Evolutionary conservation across 2,329 filamentous ascomycete species (phyloP), one percentile per base, ranked within the genome.

Genomic region (Diaporthe vexans): DNA sequence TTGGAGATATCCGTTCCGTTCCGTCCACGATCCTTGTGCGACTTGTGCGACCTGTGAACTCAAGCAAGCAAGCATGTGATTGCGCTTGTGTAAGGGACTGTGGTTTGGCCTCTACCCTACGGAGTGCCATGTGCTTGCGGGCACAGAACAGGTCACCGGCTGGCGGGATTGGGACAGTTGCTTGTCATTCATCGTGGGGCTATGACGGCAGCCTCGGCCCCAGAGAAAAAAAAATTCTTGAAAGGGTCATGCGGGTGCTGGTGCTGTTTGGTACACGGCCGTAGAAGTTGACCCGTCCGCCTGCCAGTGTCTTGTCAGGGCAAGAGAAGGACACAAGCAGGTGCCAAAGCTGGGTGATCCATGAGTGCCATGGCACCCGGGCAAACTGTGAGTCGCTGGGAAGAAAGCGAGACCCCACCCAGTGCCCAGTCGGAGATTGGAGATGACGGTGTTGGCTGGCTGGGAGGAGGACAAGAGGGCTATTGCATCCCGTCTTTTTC

Each of bases 151-250:
- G 40, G 29, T 37, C 63, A 52, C 63, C 15, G 46, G 46, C 46
- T 37, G 26, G 37, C 17, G 59, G 40, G n/a, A 37, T 52, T 37
- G 19, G 21, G 46, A 13, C 15, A 52, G 37, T 15, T 67, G 15
- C 46, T 67, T 29, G 63, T 37, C 46, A 52, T 29, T 51, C 63
- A 52, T 19, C 63, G 63, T 54, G 63, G 63, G 63, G 63, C 63
- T 35, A 40, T 52, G 48, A 54, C 48, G 63, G 63, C 48, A 68
- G n/a, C 63, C 63, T 68, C 48, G 63, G 63, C n/a, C 63, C 63
- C 48, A 54, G 26, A 48, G 19, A 33, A 37, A 37, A 54, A 40
- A 52, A 52, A 68, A 40, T 13, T 33, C 29, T 67, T 24, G 29
- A 35, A 54, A 68, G 15, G 48, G 63, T 68, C 61, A 67, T 67